Conservation (phyloP, 1,139 yeast genomes). For the Candida labiduridarum region DNA sequence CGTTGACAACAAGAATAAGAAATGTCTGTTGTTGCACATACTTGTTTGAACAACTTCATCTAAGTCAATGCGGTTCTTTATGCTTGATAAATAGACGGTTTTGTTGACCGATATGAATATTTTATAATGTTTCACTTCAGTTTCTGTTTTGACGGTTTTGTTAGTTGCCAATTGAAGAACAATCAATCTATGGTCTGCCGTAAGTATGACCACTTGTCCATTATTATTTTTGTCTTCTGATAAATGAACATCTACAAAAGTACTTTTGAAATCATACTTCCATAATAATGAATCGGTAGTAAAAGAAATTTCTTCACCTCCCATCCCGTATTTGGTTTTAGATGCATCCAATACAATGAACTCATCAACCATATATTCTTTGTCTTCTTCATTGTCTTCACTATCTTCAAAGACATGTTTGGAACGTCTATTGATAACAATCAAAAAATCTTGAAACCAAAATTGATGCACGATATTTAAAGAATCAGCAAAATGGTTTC, state of each 20-base stretch:
- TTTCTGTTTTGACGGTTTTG: conserved; percentile 9
- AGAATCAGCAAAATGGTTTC: conserved; percentile 34
- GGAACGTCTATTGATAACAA: conserved; percentile 34
- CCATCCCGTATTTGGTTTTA: conserved; percentile 36
- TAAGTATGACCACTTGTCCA: conserved; percentile 31
- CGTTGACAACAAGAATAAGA: conserved; percentile 35
- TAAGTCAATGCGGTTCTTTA: conserved; percentile 29
- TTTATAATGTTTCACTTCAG: conserved; percentile 22
- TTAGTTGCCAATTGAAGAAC: conserved; percentile 29
- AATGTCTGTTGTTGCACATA: conserved; percentile 35
- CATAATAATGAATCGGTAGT: conserved; percentile 45
- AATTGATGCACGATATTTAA: conserved; percentile 40
- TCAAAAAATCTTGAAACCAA: conserved; percentile 38
- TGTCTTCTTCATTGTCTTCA: conserved; percentile 5
- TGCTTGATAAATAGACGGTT: conserved; percentile 40
- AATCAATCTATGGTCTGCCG: conserved; percentile 33
- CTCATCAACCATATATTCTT: conserved; percentile 35
- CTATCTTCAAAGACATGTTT: conserved; percentile 23
- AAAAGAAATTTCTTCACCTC: conserved; percentile 36
- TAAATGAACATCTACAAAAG: conserved; percentile 25
- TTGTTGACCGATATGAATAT: conserved; percentile 36
- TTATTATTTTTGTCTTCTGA: conserved; percentile 6
- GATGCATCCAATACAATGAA: conserved; percentile 39
- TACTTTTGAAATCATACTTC: conserved; percentile 40
- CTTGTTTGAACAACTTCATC: conserved; percentile 27